Conservation (phyloP, 805 yeast species). For the Zygotorulaspora florentina region DNA sequence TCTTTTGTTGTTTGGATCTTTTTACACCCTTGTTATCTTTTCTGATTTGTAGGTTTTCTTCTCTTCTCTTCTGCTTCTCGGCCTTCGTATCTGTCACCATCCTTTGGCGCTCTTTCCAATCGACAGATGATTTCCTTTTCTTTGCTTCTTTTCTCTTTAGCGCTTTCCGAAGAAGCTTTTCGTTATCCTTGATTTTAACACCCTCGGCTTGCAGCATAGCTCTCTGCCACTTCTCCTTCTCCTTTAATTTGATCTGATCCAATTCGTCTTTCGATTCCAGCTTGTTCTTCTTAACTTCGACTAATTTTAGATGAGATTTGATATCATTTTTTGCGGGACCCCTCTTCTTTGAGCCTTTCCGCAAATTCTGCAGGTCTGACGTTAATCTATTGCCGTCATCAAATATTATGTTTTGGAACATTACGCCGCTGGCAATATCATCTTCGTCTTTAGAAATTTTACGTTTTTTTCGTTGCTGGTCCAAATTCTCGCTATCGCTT, state of each 20-base stretch:
- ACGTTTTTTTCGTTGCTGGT: slow-evolving; percentile 29
- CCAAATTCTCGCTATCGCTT: slow-evolving; percentile 20
- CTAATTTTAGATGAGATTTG: slow-evolving; percentile 70
- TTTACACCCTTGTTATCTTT: slow-evolving; percentile 80
- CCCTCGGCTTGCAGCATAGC: slow-evolving; percentile 89
- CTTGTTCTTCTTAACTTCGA: slow-evolving; percentile 70
- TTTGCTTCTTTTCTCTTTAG: slow-evolving; percentile 75
- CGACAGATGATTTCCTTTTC: slow-evolving; percentile 81
- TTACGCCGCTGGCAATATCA: slow-evolving; percentile 39
- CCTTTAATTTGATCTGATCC: slow-evolving; percentile 51
- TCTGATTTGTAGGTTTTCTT: slow-evolving; percentile 82
- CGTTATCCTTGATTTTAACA: slow-evolving; percentile 82
- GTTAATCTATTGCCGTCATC: slow-evolving; percentile 77
- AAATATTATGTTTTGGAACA: slow-evolving; percentile 80
- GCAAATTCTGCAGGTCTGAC: slow-evolving; percentile 57
- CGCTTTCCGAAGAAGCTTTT: slow-evolving; percentile 78
- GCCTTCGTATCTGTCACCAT: slow-evolving; percentile 69
- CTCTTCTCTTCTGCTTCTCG: slow-evolving; percentile 80
- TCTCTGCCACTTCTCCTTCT: slow-evolving; percentile 79
- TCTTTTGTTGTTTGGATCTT: slow-evolving; percentile 67
- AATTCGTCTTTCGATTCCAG: slow-evolving; percentile 58
- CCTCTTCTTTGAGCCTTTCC: slow-evolving; percentile 53
- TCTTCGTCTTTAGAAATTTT: slow-evolving; percentile 36
- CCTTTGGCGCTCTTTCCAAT: slow-evolving; percentile 89
- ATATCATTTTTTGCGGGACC: slow-evolving; percentile 86